Evolutionary conservation across 352 stramenopile genomes (phyloP).

Genomic region (Albugo candida): DNA sequence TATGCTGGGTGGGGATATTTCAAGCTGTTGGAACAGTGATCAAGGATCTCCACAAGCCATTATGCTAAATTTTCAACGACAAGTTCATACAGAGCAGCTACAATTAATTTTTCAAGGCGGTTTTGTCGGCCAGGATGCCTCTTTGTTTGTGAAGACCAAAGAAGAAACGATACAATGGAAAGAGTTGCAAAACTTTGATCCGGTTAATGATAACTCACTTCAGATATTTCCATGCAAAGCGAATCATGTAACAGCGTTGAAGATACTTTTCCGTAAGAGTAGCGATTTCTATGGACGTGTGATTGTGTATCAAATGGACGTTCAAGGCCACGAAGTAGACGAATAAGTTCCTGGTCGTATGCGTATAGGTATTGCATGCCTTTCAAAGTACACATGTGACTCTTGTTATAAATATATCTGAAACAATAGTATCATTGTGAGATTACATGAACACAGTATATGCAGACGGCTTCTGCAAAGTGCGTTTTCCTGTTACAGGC

Average conservation of each 20-base stretch:
- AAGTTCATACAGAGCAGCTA: conserved; percentile 17
- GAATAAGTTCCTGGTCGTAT: neutral
- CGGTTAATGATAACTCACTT: conserved; percentile 3
- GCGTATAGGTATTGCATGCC: too few species aligned
- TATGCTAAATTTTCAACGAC: conserved; percentile 34
- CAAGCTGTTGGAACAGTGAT: conserved; percentile 50
- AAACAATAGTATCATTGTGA: too few species aligned
- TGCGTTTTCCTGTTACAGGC: too few species aligned
- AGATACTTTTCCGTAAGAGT: conserved; percentile 32
- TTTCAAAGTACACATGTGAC: too few species aligned
- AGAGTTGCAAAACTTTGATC: conserved; percentile 1
- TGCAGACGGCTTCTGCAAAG: too few species aligned
- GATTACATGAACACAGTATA: too few species aligned
- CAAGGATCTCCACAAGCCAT: conserved; percentile 45
- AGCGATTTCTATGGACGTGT: conserved; percentile 60
- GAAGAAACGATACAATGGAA: conserved; percentile 1
- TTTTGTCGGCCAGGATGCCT: conserved; percentile 43
- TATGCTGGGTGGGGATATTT: conserved; percentile 23
- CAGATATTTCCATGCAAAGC: neutral
- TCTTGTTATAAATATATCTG: too few species aligned
- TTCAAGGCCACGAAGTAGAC: conserved; percentile 15
- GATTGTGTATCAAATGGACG: conserved; percentile 34
- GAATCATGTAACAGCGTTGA: conserved; percentile 3
- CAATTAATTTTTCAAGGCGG: conserved; percentile 58
- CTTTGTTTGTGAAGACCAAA: conserved; percentile 13